Evolutionary conservation across 192 early-diverging fungal species (phyloP), one percentile per base, ranked within the genome.

Genomic region (Rhizoclosmatium globosum): DNA sequence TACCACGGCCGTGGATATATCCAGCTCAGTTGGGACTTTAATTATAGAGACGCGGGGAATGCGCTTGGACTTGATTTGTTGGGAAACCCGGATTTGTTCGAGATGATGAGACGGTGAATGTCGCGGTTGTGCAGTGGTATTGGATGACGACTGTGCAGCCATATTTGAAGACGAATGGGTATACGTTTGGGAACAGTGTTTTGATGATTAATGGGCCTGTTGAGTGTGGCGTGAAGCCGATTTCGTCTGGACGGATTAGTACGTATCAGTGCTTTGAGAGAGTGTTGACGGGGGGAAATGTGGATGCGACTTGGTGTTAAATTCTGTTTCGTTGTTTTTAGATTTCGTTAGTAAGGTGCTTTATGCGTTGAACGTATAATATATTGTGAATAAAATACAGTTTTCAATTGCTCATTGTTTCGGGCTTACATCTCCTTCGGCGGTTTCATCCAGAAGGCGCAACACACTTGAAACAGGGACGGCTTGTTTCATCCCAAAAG

Each of bases 1-100:
- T 76, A 66, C 74, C 60, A 76, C 64, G 74, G 74, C 19, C 74
- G 74, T 39, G 74, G 74, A 41, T 76, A 50, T 41, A 64, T 76
- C 39, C 74, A 76, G 19, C 64, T 76, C 4, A 50, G 60, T 4
- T 67, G 64, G 61, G 64, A 76, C 11, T 38, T 45, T 21, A 76
- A 76, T 47, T 76, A 76, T 47, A 43, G 19, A 43, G 9, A 61
- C 13, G 74, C 74, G 19, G 61, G 62, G 23, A 47, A 39, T 17
- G 60, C 60, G 0, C n/a, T 76, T 4, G 38, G 42, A 7, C 9
- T 39, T 19, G 61, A 43, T 46, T 46, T 76, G 11, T 9, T 48
- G 13, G n/a, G 19, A 4, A 66, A 76, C 64, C 74, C 74, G 0
- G 64, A 64, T 0, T 19, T 76, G 19, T 76, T 45, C 11, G 17